Evolutionary conservation across 2,329 filamentous ascomycete genomes (phyloP).

Genomic region (Sphaerulina populicola): DNA sequence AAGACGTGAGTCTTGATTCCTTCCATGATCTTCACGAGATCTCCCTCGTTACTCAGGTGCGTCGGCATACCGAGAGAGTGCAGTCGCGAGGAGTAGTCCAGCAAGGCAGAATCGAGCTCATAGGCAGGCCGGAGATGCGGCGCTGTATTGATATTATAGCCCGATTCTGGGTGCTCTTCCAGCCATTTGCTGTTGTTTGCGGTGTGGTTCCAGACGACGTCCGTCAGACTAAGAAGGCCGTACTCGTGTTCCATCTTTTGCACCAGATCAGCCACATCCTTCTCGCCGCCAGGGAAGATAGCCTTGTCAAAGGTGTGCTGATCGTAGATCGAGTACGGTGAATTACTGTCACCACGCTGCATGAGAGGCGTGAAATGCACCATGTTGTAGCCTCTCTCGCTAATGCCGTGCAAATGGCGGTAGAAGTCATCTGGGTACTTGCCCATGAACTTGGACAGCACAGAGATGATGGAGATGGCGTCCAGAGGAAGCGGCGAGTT

Average conservation of each 20-base stretch:
- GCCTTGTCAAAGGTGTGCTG: conserved; percentile 77
- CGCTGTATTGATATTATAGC: conserved; percentile 87
- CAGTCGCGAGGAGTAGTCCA: conserved; percentile 56
- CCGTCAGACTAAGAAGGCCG: conserved; percentile 78
- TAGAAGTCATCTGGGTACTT: conserved; percentile 86
- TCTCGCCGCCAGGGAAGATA: conserved; percentile 76
- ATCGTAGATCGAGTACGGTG: conserved; percentile 92
- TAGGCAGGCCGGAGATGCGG: conserved; percentile 61
- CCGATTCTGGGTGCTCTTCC: conserved; percentile 85
- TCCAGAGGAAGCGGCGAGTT: conserved; percentile 69
- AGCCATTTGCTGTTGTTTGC: conserved; percentile 94
- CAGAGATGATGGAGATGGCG: conserved; percentile 82
- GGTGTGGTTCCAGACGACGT: conserved; percentile 97
- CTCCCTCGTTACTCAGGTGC: conserved; percentile 59
- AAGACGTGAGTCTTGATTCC: conserved; percentile 75
- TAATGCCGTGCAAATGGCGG: conserved; percentile 77
- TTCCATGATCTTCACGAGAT: conserved; percentile 74
- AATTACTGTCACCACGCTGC: conserved; percentile 81
- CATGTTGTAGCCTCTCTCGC: conserved; percentile 94
- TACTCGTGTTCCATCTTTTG: conserved; percentile 75
- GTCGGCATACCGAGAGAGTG: conserved; percentile 64
- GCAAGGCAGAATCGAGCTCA: conserved; percentile 68
- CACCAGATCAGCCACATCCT: conserved; percentile 69
- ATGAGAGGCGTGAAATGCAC: conserved; percentile 95
- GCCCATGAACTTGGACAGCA: conserved; percentile 97